A percentile compares a stretch with the other conserved stretches of the same genome.
Evolutionary conservation across 768 basidiomycete genomes (phyloP).

Genomic region (Termitomyces sp.): DNA sequence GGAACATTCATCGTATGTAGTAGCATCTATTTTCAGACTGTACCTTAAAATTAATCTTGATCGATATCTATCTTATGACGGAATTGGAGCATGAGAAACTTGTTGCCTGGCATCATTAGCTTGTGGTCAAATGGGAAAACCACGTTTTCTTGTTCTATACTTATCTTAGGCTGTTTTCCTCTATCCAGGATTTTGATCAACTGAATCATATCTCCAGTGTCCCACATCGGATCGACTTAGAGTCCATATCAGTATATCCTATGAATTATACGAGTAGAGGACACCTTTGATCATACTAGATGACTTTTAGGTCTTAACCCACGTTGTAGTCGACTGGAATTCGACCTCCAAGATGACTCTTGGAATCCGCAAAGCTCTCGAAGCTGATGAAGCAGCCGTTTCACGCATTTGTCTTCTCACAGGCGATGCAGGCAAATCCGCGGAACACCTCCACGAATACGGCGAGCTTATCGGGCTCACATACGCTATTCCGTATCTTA

Average conservation of each 20-base stretch:
- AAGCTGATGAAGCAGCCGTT: slow-evolving; percentile 49
- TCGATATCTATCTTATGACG: not conserved
- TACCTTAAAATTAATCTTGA: not conserved
- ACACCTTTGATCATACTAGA: no score
- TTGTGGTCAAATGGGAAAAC: no score
- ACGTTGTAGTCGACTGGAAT: not conserved
- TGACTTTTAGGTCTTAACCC: not conserved
- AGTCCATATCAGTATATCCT: not conserved
- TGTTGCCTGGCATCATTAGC: not conserved
- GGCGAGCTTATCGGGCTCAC: slow-evolving; percentile 65
- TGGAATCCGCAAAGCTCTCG: slow-evolving; percentile 50
- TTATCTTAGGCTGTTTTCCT: not conserved
- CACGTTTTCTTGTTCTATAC: no score
- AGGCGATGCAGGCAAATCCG: slow-evolving; percentile 64
- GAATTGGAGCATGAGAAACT: not conserved
- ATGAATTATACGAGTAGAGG: not conserved
- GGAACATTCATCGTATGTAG: not conserved
- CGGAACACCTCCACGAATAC: slow-evolving; percentile 54
- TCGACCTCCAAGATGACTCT: slow-evolving; percentile 27
- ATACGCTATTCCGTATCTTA: slow-evolving; percentile 74
- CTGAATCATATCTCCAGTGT: not conserved
- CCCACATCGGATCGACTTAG: not conserved
- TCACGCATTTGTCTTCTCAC: slow-evolving; percentile 74
- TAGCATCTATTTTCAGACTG: not conserved
- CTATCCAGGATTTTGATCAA: not conserved